A percentile compares a stretch with the other conserved stretches of the same genome.
Conservation (phyloP, 2,329 filamentous ascomycete genomes). For the Diaporthe ilicicola region DNA sequence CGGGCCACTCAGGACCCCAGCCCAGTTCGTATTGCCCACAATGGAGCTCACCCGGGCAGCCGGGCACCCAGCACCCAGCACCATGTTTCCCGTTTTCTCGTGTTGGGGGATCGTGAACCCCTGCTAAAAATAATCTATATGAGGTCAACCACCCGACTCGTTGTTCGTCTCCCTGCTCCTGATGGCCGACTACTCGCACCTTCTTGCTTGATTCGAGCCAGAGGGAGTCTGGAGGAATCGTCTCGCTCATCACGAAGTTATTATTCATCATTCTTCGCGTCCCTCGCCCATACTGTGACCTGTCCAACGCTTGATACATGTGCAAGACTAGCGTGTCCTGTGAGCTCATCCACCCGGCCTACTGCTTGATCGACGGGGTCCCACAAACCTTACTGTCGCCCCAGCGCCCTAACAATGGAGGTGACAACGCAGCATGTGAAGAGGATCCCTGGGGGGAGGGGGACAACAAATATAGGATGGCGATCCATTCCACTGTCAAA, state of each 20-base stretch:
- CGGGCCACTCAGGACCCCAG: conserved; percentile 19
- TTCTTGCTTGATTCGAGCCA: not conserved
- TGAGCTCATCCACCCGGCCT: not conserved
- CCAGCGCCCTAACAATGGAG: conserved; percentile 1
- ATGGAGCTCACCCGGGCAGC: conserved; percentile 20
- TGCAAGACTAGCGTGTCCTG: conserved; percentile 11
- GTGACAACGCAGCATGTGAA: conserved; percentile 21
- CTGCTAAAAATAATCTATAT: conserved; percentile 34
- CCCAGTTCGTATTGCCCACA: conserved; percentile 21
- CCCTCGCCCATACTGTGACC: not conserved
- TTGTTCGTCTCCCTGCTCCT: not conserved
- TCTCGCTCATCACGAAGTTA: conserved; percentile 12
- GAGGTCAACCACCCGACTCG: conserved; percentile 26
- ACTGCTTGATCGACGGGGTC: conserved; percentile 14
- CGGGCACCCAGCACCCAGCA: conserved; percentile 19
- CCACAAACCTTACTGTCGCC: conserved; percentile 17
- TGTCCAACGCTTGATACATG: not conserved
- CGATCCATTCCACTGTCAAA: conserved; percentile 10
- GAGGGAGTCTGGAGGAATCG: conserved; percentile 9
- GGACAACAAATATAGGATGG: conserved; percentile 2
- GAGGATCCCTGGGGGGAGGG: not conserved
- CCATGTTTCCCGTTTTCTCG: conserved; percentile 33
- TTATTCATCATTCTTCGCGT: conserved; percentile 10
- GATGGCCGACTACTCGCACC: not conserved
- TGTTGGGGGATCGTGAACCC: conserved; percentile 29